phyloP scores from a whole-genome alignment of 768 basidiomycete species.

The Pleurotus citrinopileatus region DNA sequence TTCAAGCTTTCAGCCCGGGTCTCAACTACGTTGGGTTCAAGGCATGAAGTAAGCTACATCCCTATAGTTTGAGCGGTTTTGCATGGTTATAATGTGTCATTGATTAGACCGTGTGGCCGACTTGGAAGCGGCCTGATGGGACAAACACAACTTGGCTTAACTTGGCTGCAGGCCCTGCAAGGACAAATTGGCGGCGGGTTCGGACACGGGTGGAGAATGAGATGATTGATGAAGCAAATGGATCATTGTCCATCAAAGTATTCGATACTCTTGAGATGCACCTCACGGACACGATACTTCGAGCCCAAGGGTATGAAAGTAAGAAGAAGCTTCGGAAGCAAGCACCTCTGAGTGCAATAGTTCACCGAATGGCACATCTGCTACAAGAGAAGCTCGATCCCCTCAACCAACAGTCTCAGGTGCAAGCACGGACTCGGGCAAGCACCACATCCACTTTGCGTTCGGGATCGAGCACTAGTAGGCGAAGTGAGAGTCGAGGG shows the following conservation, averaged over 20 bases:
- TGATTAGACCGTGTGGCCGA: slow-evolving; percentile 35
- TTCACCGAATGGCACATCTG: slow-evolving; percentile 19
- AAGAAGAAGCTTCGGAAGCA: slow-evolving; percentile 27
- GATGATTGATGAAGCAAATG: slow-evolving; percentile 25
- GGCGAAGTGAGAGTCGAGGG: neutral
- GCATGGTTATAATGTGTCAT: neutral
- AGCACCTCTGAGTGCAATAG: slow-evolving; percentile 1
- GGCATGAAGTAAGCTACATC: slow-evolving; percentile 24
- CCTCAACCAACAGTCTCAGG: neutral
- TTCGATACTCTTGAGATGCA: slow-evolving; percentile 39
- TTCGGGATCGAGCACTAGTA: neutral
- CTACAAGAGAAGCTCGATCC: slow-evolving; percentile 13
- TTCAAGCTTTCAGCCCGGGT: too few relatives aligned
- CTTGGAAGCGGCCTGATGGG: slow-evolving; percentile 48
- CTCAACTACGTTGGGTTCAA: too few relatives aligned
- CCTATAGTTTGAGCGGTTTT: neutral
- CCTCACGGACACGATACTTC: slow-evolving; percentile 39
- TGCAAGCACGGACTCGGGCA: neutral
- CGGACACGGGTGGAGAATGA: slow-evolving; percentile 34
- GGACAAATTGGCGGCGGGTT: slow-evolving; percentile 15
- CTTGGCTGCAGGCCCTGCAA: slow-evolving; percentile 18
- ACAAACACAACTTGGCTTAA: slow-evolving; percentile 55
- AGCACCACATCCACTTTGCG: neutral
- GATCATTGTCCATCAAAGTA: slow-evolving; percentile 35
- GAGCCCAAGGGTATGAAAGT: slow-evolving; percentile 43